Conservation (phyloP, 1,284 basidiomycete genomes). For the Testicularia cyperi region DNA sequence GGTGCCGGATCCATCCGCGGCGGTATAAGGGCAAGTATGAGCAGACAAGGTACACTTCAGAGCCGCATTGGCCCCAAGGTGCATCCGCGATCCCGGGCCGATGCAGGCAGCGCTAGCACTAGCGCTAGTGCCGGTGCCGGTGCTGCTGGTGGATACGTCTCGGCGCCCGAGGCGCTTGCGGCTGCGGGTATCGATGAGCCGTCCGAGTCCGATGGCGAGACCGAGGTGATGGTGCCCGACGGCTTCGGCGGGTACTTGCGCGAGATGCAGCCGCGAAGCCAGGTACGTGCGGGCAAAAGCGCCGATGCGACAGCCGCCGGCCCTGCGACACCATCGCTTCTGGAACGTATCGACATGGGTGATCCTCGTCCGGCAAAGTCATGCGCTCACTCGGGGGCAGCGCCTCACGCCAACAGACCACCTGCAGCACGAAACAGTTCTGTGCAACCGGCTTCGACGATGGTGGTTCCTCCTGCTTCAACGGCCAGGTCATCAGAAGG, state of each 20-base stretch:
- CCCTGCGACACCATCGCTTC: conserved; percentile 5
- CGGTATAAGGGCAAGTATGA: conserved; percentile 14
- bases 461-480: too few species aligned
- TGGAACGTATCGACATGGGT: conserved; percentile 17
- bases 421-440: too few species aligned
- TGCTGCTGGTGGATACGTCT: too few species aligned
- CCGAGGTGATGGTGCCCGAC: conserved; percentile 39
- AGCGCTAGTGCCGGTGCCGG: too few species aligned
- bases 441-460: too few species aligned
- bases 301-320: background rate
- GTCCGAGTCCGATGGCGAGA: conserved; percentile 18
- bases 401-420: background rate
- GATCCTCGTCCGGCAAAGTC: too few species aligned
- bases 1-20: conserved; percentile 1
- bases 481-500: too few species aligned
- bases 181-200: too few species aligned
- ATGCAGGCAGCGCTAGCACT: too few species aligned
- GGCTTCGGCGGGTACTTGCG: conserved; percentile 46
- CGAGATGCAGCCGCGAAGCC: conserved; percentile 11
- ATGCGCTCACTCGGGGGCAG: background rate
- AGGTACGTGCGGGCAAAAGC: too few species aligned
- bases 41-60: conserved; percentile 13
- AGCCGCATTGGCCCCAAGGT: conserved; percentile 14
- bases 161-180: too few species aligned
- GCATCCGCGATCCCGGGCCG: too few species aligned